Evolutionary conservation across 208 protist genomes (phyloP), one percentile per base, ranked within the genome.

Genomic region (Porcisia hertigi): DNA sequence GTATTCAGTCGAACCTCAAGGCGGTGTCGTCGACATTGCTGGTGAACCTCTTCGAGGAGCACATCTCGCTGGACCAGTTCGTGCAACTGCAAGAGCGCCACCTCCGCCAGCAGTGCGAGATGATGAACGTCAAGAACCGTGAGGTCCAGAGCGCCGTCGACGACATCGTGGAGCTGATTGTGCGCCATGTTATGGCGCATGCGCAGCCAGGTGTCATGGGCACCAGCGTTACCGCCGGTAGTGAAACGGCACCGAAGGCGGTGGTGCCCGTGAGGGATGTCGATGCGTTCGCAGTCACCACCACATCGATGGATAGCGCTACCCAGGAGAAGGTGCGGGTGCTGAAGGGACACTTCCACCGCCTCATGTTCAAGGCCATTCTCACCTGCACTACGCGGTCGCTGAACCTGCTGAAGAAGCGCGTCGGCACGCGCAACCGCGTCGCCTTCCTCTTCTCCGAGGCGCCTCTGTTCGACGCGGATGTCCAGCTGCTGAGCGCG

Each of bases 381-480:
- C 85, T 98, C 49, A 97, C 91, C 64, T 90, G 90, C 79, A 98
- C 94, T 5, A 98, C 93, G 14, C 88, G 89, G 71, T 97, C 94
- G 60, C 80, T 98, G 67, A 95, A 97, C 81, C 72, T 97, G 25
- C 79, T 99, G 30, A 98, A 98, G 86, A 96, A 95, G 79, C 93
- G 97, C 72, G 88, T 98, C 34, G 96, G 94, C 59, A 97, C 96
- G 39, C 88, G 92, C 71, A 95, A 95, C 69, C 85, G 87, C n/a
- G 90, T 95, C n/a, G 88, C 92, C 52, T 98, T 98, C 64, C 86
- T 98, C 58, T 97, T 96, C 83, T 87, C 94, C 1, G 94, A 98
- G 67, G 95, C 93, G 83, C 97, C 98, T 12, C 95, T 99, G 80
- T 99, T 99, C 80, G 94, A 99, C 66, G 95, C 99, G 34, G 89